A percentile compares a stretch with the other conserved stretches of the same genome.
Conservation (phyloP, 805 yeast species). For the Ogataea haglerorum region DNA sequence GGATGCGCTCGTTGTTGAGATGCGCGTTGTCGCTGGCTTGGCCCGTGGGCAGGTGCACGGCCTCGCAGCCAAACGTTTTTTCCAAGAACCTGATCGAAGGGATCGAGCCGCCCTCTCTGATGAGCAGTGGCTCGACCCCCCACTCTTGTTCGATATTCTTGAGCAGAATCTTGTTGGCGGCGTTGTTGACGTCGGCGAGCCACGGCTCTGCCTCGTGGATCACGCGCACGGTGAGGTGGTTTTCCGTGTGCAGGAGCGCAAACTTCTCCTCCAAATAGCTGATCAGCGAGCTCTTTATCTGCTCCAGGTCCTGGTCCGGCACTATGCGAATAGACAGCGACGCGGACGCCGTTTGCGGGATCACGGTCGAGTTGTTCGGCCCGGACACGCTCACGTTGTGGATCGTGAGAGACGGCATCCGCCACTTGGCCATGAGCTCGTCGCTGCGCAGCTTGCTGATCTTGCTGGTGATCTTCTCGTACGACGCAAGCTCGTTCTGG, state of each 20-base stretch:
- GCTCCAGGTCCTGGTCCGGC: conserved; percentile 74
- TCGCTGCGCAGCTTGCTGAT: conserved; percentile 33
- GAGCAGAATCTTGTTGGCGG: conserved; percentile 64
- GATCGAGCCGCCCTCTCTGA: conserved; percentile 96
- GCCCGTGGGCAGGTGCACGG: conserved; percentile 95
- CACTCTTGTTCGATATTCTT: conserved; percentile 66
- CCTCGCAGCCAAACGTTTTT: conserved; percentile 77
- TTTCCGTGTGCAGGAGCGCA: conserved; percentile 49
- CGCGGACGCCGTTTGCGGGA: conserved; percentile 77
- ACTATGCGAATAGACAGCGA: conserved; percentile 81
- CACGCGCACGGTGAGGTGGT: conserved; percentile 56
- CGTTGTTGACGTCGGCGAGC: conserved; percentile 82
- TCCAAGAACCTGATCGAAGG: conserved; percentile 87
- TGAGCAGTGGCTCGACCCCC: conserved; percentile 77
- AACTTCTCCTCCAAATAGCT: conserved; percentile 49
- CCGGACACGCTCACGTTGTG: conserved; percentile 86
- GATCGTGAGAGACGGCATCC: conserved; percentile 82
- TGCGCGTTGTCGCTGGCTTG: conserved; percentile 95
- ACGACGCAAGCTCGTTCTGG: conserved; percentile 54
- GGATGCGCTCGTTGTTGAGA: conserved; percentile 77
- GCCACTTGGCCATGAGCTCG: conserved; percentile 77
- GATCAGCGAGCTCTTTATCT: conserved; percentile 50
- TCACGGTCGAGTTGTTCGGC: conserved; percentile 84
- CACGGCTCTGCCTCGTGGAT: conserved; percentile 93
- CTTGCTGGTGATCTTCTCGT: conserved; percentile 54